Base-by-base conservation (phyloP, 345 rosid species). In the Dovyalis caffra region DNA sequence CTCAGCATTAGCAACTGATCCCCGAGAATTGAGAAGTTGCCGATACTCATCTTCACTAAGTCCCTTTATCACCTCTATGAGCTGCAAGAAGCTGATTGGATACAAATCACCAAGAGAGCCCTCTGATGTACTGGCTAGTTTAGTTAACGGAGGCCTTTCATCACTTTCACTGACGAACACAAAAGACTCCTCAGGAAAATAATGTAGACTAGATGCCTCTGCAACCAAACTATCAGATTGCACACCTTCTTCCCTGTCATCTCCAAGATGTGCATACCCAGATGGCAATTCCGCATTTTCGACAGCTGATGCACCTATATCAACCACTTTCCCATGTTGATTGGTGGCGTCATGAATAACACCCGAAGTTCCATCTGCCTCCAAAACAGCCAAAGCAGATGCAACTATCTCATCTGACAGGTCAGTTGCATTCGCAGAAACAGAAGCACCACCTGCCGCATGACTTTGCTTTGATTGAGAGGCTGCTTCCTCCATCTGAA, bases 11-110 rank as follows among this genome's bases (percentile, higher is more conserved):
- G 83, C 73, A 82, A 68, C 74, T 12, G 69, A 70, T 69, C 60
- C 87, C 72, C 90, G 87, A 33, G 88, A 85, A 63, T 77, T 68
- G 56, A 90, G 85, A 75, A 90, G 84, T 74, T 79, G 72, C 37
- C 72, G 77, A 77, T 70, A 86, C 37, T 92, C 90, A 43, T 88
- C 93, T 77, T 84, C 85, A 74, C 87, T 76, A 60, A 90, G 94
- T 68, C 82, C 84, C 74, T 78, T 81, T 56, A 90, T 79, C 33
- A 71, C 80, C 67, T 83, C 88, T 34, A 82, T 70, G 47, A 90
- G 87, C 79, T 90, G 85, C 38, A 71, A 66, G 72, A 88, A 78
- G 81, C 81, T 80, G 68, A 86, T 64, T 25, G 86, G 61, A 67
- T 29, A 38, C 28, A 63, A 76, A 79, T 81, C 86, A 20, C 65